phyloP scores from a whole-genome alignment of 768 basidiomycete genomes.

The Lanmaoa pseudosensibilis region DNA sequence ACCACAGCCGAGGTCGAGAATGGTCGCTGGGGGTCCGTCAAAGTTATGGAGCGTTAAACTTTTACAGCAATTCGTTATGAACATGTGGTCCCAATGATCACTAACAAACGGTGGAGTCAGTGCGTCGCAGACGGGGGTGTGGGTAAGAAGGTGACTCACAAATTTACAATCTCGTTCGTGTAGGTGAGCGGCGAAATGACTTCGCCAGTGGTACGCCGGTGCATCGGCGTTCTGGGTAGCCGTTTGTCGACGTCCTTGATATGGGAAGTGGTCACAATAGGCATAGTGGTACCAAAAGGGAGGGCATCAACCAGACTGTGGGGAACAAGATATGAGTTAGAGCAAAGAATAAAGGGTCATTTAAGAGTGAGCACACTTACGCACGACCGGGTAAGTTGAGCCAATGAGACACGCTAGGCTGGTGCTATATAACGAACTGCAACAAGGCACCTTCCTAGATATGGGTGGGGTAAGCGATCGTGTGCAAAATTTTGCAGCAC shows the following conservation, averaged over 20 bases:
- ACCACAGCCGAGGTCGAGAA: constrained; percentile 74
- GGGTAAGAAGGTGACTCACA: constrained; percentile 40
- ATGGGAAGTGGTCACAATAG: constrained; percentile 13
- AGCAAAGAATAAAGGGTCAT: constrained; percentile 8
- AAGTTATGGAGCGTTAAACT: constrained; percentile 58
- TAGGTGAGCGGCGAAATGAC: constrained; percentile 58
- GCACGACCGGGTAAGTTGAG: constrained; percentile 18
- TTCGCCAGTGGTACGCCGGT: constrained; percentile 47
- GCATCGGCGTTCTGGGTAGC: constrained; percentile 40
- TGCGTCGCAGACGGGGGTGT: background rate
- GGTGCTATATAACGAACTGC: constrained; percentile 19
- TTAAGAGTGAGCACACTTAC: constrained; percentile 24
- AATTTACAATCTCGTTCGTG: constrained; percentile 48
- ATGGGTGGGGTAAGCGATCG: constrained; percentile 22
- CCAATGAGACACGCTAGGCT: constrained; percentile 4
- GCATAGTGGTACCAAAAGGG: constrained; percentile 23
- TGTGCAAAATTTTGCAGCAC: constrained; percentile 21
- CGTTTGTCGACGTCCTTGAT: constrained; percentile 48
- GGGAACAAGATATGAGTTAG: constrained; percentile 13
- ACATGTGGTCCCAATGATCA: constrained; percentile 73
- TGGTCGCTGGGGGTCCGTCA: constrained; percentile 45
- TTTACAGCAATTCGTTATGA: constrained; percentile 49
- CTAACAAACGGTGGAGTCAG: constrained; percentile 35
- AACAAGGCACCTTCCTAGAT: background rate
- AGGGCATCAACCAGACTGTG: constrained; percentile 26